A percentile compares a stretch with the other conserved stretches of the same genome.
Evolutionary conservation across 2,329 filamentous ascomycete species (phyloP).

Genomic region (Fusarium protoensiforme): DNA sequence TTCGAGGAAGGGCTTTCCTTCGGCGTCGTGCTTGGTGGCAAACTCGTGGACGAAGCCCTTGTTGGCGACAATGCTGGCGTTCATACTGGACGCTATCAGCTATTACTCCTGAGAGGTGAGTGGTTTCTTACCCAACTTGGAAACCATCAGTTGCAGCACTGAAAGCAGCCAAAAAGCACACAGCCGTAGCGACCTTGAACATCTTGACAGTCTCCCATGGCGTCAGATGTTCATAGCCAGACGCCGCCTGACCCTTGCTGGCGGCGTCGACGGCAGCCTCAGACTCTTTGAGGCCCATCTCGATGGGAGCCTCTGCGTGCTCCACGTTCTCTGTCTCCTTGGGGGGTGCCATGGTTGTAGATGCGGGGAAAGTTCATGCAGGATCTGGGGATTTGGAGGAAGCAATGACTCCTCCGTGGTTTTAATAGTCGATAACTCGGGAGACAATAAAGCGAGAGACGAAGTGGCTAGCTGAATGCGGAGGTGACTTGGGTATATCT

Average conservation of each 20-base stretch:
- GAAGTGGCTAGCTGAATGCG: neutral
- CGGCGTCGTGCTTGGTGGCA: neutral
- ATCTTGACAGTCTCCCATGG: neutral
- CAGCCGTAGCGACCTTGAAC: neutral
- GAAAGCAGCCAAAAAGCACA: neutral
- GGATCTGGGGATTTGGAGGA: neutral
- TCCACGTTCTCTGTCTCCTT: neutral
- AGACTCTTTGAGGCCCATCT: neutral
- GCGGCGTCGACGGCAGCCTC: neutral
- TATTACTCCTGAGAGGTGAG: rapidly evolving
- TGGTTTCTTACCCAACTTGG: neutral
- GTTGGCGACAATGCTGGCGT: neutral
- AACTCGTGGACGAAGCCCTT: neutral
- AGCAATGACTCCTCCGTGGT: neutral
- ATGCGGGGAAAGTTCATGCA: neutral
- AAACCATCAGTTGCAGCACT: neutral
- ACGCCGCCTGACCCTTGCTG: neutral
- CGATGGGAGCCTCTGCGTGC: neutral
- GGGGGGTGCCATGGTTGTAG: neutral
- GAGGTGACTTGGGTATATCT: neutral
- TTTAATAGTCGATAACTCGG: neutral
- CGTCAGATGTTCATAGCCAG: neutral
- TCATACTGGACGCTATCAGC: neutral
- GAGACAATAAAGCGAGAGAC: neutral
- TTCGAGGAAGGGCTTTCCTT: conserved; percentile 39